These are phyloP conservation scores for Corchorus olitorius DNA, from an alignment of 345 rosid genomes.

Conservation along the genomic window DNA sequence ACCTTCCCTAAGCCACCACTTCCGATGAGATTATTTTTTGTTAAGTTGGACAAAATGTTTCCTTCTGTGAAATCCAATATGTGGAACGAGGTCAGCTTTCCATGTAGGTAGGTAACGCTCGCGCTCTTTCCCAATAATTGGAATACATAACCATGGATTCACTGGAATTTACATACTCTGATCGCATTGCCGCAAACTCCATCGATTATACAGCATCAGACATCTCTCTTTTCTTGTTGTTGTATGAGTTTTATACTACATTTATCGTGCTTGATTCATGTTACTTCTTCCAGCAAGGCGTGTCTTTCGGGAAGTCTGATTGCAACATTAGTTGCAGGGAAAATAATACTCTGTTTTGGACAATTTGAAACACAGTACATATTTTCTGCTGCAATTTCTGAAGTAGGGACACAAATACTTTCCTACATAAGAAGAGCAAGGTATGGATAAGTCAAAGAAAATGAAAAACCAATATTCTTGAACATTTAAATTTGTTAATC, in stretches of 20 bases:
- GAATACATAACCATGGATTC: constrained; percentile 25
- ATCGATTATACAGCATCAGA: constrained; percentile 26
- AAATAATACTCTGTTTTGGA: constrained; percentile 44
- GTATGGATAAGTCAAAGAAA: constrained; percentile 22
- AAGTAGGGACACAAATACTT: constrained; percentile 31
- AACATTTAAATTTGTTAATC: not conserved
- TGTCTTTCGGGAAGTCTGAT: constrained; percentile 42
- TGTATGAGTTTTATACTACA: not conserved
- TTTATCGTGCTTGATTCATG: not conserved
- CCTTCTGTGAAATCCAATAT: too few relatives aligned
- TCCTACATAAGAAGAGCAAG: constrained; percentile 47
- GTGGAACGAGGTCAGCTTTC: too few relatives aligned
- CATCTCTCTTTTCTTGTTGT: not conserved
- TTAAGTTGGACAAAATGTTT: too few relatives aligned
- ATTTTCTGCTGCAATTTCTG: constrained; percentile 24
- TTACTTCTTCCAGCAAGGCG: constrained; percentile 25
- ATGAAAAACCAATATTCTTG: not conserved
- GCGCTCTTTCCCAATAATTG: too few relatives aligned
- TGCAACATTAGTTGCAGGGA: constrained; percentile 42
- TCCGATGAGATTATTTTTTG: too few relatives aligned
- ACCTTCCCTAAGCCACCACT: too few relatives aligned
- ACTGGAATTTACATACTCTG: constrained; percentile 36
- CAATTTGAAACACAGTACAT: constrained; percentile 24
- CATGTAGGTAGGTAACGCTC: too few relatives aligned
- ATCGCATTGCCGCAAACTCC: constrained; percentile 31